Base-by-base conservation (phyloP, 176 grass and related monocot species). In the Oryza meridionalis region DNA sequence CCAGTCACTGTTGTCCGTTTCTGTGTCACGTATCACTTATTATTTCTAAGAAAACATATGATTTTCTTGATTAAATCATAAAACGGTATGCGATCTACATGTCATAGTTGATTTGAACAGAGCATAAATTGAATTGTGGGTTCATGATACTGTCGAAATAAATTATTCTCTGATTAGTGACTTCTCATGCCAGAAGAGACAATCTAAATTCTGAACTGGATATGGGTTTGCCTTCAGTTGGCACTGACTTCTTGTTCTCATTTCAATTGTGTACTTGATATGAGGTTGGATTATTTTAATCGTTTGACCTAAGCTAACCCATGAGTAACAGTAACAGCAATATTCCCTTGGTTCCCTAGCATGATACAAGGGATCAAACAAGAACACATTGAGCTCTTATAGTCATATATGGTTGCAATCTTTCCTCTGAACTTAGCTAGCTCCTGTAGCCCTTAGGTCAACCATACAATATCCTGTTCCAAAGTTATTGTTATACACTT, bases 261-360 rank as follows among this genome's bases (percentile, higher is more conserved):
- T 76, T 51, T 45, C 72, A 16, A 73, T 32, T 42, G 4, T 35
- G 25, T n/a, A 65, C n/a, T 35, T 16, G 0, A 6, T 45, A 74
- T 32, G 50, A 13, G 69, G 22, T 21, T 32, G 40, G 32, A 25
- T 61, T 82, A 59, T 72, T 44, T 5, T 69, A 72, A 27, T 37
- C 59, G 15, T 65, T 78, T 82, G 83, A 86, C 83, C 68, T 86
- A 38, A 67, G 62, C 26, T 73, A 3, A 47, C 11, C 44, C 24
- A 29, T 6, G 14, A 67, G 66, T 29, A 82, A 78, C 78, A 67
- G 66, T 29, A 82, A 78, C 78, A 27, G 45, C 55, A 82, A 73
- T 86, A 90, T 90, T 90, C 73, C 33, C 6, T 12, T 33, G 72
- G 58, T 73, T 68, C 78, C 58, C 46, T 11, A 46, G 45, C 66